Evolutionary conservation across 2,329 filamentous ascomycete species (phyloP).

Genomic region (Ceratocystis lukuohia): DNA sequence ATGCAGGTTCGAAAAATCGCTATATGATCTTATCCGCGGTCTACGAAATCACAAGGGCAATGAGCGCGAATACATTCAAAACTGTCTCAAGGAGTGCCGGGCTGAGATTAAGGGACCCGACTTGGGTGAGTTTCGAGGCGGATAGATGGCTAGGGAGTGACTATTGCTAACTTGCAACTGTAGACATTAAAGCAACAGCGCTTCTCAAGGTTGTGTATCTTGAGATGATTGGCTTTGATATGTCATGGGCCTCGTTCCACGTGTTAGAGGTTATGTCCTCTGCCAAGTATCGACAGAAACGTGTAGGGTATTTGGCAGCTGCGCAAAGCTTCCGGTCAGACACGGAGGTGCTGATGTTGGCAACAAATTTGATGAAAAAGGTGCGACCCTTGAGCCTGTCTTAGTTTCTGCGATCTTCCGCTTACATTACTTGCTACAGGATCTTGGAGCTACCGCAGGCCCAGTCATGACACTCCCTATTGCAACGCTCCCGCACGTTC

Average conservation of each 20-base stretch:
- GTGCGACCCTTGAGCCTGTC: constrained; percentile 28
- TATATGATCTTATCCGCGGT: constrained; percentile 96
- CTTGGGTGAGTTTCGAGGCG: constrained; percentile 50
- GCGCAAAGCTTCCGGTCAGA: constrained; percentile 93
- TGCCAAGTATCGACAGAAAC: constrained; percentile 84
- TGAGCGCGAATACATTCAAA: constrained; percentile 89
- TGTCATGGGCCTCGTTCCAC: constrained; percentile 98
- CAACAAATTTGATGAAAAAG: constrained; percentile 94
- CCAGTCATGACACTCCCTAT: constrained; percentile 77
- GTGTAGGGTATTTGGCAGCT: constrained; percentile 85
- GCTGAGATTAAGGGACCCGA: constrained; percentile 84
- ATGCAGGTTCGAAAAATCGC: constrained; percentile 94
- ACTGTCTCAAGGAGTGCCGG: constrained; percentile 88
- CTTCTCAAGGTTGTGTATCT: constrained; percentile 92
- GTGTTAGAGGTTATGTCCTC: constrained; percentile 98
- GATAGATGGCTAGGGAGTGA: background rate
- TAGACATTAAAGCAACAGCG: constrained; percentile 90
- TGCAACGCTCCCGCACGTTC: constrained; percentile 81
- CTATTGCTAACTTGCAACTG: background rate
- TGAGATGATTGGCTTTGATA: constrained; percentile 98
- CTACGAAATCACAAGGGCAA: constrained; percentile 89
- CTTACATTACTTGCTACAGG: constrained; percentile 31
- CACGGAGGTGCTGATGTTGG: constrained; percentile 94
- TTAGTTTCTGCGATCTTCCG: background rate
- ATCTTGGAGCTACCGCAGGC: constrained; percentile 58